These are phyloP conservation scores for Pseudoturritis turrita DNA, from an alignment of 345 rosid species.

Conservation along the genomic window DNA sequence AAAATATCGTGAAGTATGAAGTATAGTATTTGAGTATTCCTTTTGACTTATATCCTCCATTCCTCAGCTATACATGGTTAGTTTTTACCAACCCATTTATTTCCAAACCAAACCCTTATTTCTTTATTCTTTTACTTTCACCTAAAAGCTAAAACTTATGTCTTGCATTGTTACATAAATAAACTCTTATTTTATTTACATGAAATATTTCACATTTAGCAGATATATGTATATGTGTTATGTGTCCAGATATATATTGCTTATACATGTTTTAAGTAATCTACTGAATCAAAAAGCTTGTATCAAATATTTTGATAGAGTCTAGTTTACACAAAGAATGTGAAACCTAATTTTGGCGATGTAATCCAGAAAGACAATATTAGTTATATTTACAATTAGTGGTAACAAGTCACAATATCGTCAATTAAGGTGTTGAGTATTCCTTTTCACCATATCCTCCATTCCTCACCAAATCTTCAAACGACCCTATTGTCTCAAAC, in stretches of 20 bases:
- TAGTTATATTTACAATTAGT: neutral
- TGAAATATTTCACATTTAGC: neutral
- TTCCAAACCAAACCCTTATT: conserved; percentile 8
- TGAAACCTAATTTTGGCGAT: neutral
- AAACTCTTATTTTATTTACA: neutral
- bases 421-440: neutral
- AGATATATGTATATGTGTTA: neutral
- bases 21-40: neutral
- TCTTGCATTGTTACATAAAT: neutral
- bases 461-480: conserved; percentile 2
- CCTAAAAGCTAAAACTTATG: neutral
- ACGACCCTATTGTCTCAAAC: neutral
- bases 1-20: neutral
- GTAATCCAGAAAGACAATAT: neutral
- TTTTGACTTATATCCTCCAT: conserved; percentile 14
- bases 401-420: neutral
- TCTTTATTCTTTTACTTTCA: neutral
- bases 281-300: neutral
- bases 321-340: neutral
- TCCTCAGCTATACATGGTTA: neutral
- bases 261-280: neutral
- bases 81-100: neutral
- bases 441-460: neutral
- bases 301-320: neutral
- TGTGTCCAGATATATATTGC: neutral